Base-by-base conservation (phyloP, 176 grass and related monocot species). In the Dendrocalamus sinicus region DNA sequence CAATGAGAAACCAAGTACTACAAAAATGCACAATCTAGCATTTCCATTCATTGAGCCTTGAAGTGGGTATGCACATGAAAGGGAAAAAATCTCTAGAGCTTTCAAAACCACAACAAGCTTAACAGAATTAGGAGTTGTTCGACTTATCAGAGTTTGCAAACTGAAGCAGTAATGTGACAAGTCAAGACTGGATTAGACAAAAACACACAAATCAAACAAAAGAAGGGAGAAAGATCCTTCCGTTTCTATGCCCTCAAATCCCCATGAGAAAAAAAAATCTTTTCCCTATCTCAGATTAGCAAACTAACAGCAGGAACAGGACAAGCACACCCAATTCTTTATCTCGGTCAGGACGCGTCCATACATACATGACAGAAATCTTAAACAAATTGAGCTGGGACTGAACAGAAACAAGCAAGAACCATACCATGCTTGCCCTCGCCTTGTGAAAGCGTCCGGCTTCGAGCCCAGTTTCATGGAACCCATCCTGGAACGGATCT, bases 341-440 rank as follows among this genome's bases (percentile, higher is more conserved):
- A 52, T 52, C 41, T 32, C 24, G 17, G 75, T 14, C 60, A 55
- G 9, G 67, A 89, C 74, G 62, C 55, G 44, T 57, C 54, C 20
- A 50, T 67, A 26, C 60, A 46, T 54, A 73, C 57, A 71, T 52
- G 75, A 65, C 74, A 23, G 22, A 62, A 52, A 73, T 35, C 70
- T 39, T 13, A 50, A n/a, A 84, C 5, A 51, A 74, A 72, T 45
- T 30, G 22, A 60, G 58, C 28, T 12, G 46, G 48, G 7, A 20
- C 47, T 45, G 84, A 81, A 80, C 85, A 20, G 57, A 74, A 85
- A 51, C 39, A 7, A 71, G 30, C 28, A 17, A 45, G 78, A 24
- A 77, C 61, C 70, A 67, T 89, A 94, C 92, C 89, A 94, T 16
- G 92, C 86, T 86, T 91, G 89, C 72, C 89, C 92, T 81, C 82